Evolutionary conservation across 1,284 basidiomycete species (phyloP), one percentile per base, ranked within the genome.

Genomic region (Papiliotrema terrestris): DNA sequence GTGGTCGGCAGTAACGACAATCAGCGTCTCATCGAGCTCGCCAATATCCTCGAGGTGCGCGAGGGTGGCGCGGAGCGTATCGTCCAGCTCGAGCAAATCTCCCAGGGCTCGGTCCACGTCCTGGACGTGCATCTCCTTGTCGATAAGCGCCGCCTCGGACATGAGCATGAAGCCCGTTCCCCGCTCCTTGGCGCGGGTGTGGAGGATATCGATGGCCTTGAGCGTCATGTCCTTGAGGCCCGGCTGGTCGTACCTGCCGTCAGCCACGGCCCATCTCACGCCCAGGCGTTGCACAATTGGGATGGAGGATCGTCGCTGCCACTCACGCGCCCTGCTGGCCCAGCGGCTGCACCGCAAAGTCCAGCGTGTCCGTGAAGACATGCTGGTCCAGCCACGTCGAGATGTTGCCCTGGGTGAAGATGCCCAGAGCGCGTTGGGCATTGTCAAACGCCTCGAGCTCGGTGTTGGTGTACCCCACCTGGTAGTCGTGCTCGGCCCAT

Each of bases 171-270:
- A 79, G 8, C 73, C 73, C 35, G 72, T 74, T 57, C 65, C 66
- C 41, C 71, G 67, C 49, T 61, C 59, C 65, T 76, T 69, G 45
- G 75, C 58, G 37, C 76, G 71, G 5, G 64, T 61, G 37, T 55
- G 50, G 20, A 79, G 71, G 42, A 79, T 76, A 58, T 78, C 77
- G 47, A 78, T 70, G 4, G 77, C 76, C 61, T 78, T 78, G 55
- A 77, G 60, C 25, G 77, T 78, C 76, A 79, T 78, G n/a, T 79
- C 71, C 59, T 75, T 77, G 50, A 78, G 69, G 25, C 77, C 76
- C 2, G 78, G 77, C 49, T 72, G 70, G 64, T 78, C 74, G 45
- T 64, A 61, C n/a, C 48, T 49, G 23, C 20, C 39, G 15, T 41
- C 20, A 41, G 39, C 39, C 4, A 4, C 17, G 15, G 17, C 39